Evolutionary conservation across 768 basidiomycete genomes (phyloP).

Genomic region (Pulveroboletus sp.): DNA sequence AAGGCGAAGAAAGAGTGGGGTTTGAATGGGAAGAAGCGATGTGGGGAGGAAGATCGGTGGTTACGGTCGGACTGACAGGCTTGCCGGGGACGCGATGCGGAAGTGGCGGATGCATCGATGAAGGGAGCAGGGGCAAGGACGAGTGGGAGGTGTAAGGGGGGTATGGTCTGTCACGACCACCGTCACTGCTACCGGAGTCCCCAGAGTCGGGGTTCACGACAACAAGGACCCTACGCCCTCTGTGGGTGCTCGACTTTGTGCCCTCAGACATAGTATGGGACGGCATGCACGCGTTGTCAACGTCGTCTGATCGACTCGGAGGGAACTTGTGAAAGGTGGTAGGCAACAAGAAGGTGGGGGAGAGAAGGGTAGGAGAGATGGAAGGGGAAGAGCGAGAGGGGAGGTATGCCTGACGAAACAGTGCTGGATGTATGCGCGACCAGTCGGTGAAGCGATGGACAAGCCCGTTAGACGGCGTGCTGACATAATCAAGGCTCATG

Average conservation of each 20-base stretch:
- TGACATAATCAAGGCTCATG: slow-evolving; percentile 27
- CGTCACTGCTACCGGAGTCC: slow-evolving; percentile 37
- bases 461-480: slow-evolving; percentile 22
- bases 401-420: slow-evolving; percentile 12
- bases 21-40: slow-evolving; percentile 39
- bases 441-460: slow-evolving; percentile 24
- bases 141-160: slow-evolving; percentile 24
- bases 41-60: slow-evolving; percentile 34
- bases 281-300: slow-evolving; percentile 30
- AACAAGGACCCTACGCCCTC: slow-evolving; percentile 42
- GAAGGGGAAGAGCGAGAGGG: background rate
- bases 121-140: slow-evolving; percentile 20
- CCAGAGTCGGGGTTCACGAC: slow-evolving; percentile 61
- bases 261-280: slow-evolving; percentile 57
- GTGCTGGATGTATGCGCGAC: slow-evolving; percentile 24
- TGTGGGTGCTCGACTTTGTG: slow-evolving; percentile 36
- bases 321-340: slow-evolving; percentile 2
- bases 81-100: slow-evolving; percentile 17
- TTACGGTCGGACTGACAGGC: slow-evolving; percentile 28
- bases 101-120: slow-evolving; percentile 22
- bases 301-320: slow-evolving; percentile 21
- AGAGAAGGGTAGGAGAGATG: background rate
- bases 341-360: background rate
- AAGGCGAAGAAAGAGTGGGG: slow-evolving; percentile 65
- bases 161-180: slow-evolving; percentile 25